Evolutionary conservation across 2,329 filamentous ascomycete genomes (phyloP), one percentile per base, ranked within the genome.

Genomic region (Phialophora verrucosa): DNA sequence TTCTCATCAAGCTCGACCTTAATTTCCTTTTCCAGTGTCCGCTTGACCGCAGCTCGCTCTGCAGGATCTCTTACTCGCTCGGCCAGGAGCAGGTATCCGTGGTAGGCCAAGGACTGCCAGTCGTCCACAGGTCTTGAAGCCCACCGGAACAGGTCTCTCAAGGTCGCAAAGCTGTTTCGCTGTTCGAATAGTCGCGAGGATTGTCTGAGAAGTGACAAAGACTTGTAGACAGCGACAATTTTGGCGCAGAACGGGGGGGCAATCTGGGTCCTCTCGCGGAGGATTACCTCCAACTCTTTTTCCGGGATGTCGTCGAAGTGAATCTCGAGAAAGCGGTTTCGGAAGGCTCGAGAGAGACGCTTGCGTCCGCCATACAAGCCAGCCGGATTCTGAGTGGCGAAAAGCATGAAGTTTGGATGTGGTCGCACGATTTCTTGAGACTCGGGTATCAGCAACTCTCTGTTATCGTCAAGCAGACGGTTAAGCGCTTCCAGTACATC

Each of bases 271-370:
- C 96, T 87, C 75, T 92, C 89, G 75, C 96, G 91, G 38, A 99
- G 77, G 73, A 99, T 99, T 50, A 89, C 91, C 74, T 96, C 92
- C 53, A 99, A 81, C 75, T 99, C 96, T 69, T 92, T 90, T 75
- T 98, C 92, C 0, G 95, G 95, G 27, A 99, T 99, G 74, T 99
- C 96, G 73, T 98, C 95, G 74, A 97, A 98, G 77, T 99, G 95
- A 4, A 99, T 83, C 78, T 99, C 95, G 3, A 99, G 84, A 74
- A 99, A 99, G 74, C 95, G 88, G 77, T 99, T 99, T 62, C 96
- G 88, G 79, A 99, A 99, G 1, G 95, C 95, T 50, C 96, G 87
- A 1, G 95, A 98, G 7, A 99, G 83, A 0, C 92, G 88, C 76
- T 99, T 99, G 73, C 95, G 87, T 17, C 95, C 95, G 65, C 96